Evolutionary conservation across 108 stramenopile species (phyloP).

Genomic region (Nannochloropsis gaditana): DNA sequence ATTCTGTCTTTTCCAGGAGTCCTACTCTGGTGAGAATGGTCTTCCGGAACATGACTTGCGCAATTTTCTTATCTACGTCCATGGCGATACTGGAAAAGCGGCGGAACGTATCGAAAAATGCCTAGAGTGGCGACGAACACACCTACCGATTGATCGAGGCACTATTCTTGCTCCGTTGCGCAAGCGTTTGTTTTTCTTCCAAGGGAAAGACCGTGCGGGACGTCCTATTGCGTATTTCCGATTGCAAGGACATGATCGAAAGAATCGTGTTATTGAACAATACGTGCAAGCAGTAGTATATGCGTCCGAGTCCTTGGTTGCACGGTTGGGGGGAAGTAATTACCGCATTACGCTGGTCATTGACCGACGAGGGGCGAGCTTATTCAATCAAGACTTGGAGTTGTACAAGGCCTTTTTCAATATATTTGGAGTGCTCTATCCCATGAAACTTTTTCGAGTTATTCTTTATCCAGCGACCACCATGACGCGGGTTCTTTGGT

Average conservation of each 20-base stretch:
- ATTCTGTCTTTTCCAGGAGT: neutral
- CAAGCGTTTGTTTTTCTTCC: neutral
- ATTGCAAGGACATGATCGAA: neutral
- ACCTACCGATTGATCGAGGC: neutral
- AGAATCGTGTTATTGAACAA: neutral
- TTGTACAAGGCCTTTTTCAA: constrained; percentile 20
- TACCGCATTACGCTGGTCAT: constrained; percentile 17
- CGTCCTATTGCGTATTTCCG: neutral
- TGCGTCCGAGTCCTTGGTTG: neutral
- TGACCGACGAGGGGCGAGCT: neutral
- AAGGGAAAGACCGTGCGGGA: neutral
- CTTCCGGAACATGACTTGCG: neutral
- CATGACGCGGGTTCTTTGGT: neutral
- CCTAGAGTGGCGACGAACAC: neutral
- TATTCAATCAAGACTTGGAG: constrained; percentile 20
- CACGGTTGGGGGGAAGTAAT: neutral
- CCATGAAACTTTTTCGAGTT: neutral
- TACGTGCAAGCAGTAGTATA: neutral
- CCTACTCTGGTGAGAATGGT: neutral
- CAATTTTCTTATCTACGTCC: neutral
- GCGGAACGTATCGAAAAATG: neutral
- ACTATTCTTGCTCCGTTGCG: neutral
- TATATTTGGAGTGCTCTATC: neutral
- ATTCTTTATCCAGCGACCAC: neutral
- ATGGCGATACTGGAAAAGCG: neutral